Conservation (phyloP, 805 yeast genomes). For the Wickerhamiella australiensis region DNA sequence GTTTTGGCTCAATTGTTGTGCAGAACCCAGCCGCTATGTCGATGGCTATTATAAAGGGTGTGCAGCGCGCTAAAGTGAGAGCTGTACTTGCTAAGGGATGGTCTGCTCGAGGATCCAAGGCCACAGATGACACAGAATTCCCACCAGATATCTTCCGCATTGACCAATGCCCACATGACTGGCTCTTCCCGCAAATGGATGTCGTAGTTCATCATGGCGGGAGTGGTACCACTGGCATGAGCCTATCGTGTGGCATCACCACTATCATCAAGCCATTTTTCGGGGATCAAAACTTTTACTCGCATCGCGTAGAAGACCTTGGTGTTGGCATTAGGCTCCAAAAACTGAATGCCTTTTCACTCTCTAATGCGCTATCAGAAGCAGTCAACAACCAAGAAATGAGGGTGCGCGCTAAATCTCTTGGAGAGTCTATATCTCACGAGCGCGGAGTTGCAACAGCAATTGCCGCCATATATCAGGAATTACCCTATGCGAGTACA, state of each 20-base stretch:
- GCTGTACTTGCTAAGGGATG: slow-evolving; percentile 90
- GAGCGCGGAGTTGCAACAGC: slow-evolving; percentile 78
- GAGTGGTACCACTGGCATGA: slow-evolving; percentile 91
- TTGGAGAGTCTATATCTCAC: slow-evolving; percentile 51
- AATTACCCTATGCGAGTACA: slow-evolving; percentile 54
- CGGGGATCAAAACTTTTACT: slow-evolving; percentile 93
- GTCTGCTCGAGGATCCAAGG: slow-evolving; percentile 58
- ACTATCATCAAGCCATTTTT: slow-evolving; percentile 88
- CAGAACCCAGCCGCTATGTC: slow-evolving; percentile 70
- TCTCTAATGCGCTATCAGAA: slow-evolving; percentile 56
- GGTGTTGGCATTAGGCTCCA: slow-evolving; percentile 70
- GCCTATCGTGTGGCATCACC: slow-evolving; percentile 74
- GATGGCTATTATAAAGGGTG: slow-evolving; percentile 65
- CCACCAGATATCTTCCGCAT: slow-evolving; percentile 60
- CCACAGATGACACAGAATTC: slow-evolving; percentile 23
- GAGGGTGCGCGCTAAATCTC: slow-evolving; percentile 48
- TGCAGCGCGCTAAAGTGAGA: slow-evolving; percentile 63
- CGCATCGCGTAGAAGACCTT: slow-evolving; percentile 71
- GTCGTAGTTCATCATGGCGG: slow-evolving; percentile 98
- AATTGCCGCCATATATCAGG: slow-evolving; percentile 62
- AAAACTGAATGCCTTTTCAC: slow-evolving; percentile 50
- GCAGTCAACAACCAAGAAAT: slow-evolving; percentile 57
- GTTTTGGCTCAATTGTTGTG: slow-evolving; percentile 93
- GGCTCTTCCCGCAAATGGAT: slow-evolving; percentile 81
- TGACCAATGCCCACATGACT: slow-evolving; percentile 79